Evolutionary conservation across 495 filamentous ascomycete genomes (phyloP).

Genomic region (Bacidia rubella): DNA sequence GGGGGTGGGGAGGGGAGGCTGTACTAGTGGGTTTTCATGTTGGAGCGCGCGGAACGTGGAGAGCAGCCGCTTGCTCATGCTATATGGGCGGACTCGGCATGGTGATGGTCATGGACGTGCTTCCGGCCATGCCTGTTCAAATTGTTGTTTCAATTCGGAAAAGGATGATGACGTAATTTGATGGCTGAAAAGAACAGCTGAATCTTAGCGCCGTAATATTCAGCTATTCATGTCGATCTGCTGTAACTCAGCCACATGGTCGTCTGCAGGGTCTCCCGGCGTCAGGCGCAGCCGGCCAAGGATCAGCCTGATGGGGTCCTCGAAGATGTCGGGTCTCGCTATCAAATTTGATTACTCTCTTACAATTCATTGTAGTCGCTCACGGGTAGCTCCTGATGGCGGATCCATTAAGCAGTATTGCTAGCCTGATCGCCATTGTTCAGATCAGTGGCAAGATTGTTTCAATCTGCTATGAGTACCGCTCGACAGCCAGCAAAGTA

Average conservation of each 20-base stretch:
- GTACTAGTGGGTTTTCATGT: slow-evolving; percentile 90
- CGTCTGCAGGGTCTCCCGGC: too few relatives aligned
- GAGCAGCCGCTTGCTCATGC: slow-evolving; percentile 47
- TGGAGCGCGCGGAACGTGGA: slow-evolving; percentile 41
- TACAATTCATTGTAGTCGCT: too few relatives aligned
- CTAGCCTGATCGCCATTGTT: slow-evolving; percentile 4
- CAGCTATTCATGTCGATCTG: too few relatives aligned
- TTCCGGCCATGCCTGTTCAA: not conserved
- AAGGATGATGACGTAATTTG: too few relatives aligned
- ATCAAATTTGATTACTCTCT: too few relatives aligned
- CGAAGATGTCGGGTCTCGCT: too few relatives aligned
- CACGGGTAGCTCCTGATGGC: not conserved
- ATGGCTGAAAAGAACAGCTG: too few relatives aligned
- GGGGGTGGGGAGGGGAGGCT: not conserved
- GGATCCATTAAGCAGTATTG: slow-evolving; percentile 1
- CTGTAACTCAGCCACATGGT: too few relatives aligned
- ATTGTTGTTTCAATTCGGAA: too few relatives aligned
- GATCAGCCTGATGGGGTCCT: too few relatives aligned
- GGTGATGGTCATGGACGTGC: not conserved
- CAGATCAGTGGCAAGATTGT: slow-evolving; percentile 7
- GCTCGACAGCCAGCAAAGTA: not conserved
- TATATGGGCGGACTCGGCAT: not conserved
- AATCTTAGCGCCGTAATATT: too few relatives aligned
- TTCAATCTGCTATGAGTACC: slow-evolving; percentile 11
- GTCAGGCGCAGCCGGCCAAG: too few relatives aligned